phyloP scores from a whole-genome alignment of 1,284 basidiomycete genomes.

The Exobasidium rhododendri region DNA sequence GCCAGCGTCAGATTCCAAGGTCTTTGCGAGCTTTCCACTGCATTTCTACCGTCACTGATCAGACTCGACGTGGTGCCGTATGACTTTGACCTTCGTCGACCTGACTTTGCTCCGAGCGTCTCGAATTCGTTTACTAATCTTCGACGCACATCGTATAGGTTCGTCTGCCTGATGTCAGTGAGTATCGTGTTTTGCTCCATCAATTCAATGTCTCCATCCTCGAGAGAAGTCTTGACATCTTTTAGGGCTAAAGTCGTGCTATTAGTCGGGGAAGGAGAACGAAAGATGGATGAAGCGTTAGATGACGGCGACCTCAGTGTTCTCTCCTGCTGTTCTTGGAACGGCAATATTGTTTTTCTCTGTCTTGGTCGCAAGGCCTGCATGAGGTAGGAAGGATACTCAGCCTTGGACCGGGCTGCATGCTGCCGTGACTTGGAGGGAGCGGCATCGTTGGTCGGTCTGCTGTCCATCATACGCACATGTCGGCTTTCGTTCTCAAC shows the following conservation, averaged over 20 bases:
- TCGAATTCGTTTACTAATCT: slow-evolving; percentile 17
- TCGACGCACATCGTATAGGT: slow-evolving; percentile 18
- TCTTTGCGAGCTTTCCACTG: not conserved
- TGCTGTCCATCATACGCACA: too few species aligned
- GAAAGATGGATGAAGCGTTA: too few species aligned
- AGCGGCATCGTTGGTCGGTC: too few species aligned
- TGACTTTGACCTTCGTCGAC: not conserved
- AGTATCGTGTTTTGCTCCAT: not conserved
- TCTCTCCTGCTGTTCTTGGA: too few species aligned
- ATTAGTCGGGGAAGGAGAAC: too few species aligned
- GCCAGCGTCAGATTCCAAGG: not conserved
- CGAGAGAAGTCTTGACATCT: not conserved
- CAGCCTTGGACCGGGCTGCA: too few species aligned
- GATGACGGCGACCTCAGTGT: too few species aligned
- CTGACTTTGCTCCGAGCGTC: slow-evolving; percentile 10
- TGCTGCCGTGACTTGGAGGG: too few species aligned
- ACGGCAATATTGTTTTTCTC: too few species aligned
- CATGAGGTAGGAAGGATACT: too few species aligned
- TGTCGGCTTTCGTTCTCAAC: too few species aligned
- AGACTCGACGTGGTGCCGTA: not conserved
- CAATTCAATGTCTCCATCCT: slow-evolving; percentile 12
- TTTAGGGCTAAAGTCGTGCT: not conserved
- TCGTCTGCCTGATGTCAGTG: slow-evolving; percentile 10
- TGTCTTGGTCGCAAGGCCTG: too few species aligned
- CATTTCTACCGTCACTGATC: not conserved